Evolutionary conservation across 2,329 filamentous ascomycete species (phyloP), one percentile per base, ranked within the genome.

Genomic region (Venturia aucupariae): DNA sequence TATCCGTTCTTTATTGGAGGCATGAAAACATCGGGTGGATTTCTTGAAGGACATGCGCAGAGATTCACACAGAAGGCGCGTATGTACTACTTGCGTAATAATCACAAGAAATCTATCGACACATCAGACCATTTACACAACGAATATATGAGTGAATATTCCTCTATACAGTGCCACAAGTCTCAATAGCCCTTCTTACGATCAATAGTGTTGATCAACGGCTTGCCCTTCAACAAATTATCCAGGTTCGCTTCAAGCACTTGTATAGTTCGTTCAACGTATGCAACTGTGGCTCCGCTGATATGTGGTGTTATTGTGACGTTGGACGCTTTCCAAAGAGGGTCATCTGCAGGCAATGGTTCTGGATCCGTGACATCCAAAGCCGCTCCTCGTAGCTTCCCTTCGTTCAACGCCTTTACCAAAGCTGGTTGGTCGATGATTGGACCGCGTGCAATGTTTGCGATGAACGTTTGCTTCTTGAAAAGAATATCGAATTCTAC

Each of bases 361-460:
- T 93, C 90, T 0, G 90, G 90, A 66, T 92, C 89, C 1, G 89
- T 89, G 0, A 93, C 90, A 71, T 92, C 90, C 48, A 93, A 75
- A 1, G 89, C 89, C 0, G 90, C 90, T 38, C 90, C 90, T 3
- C 79, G 74, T 38, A 90, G 71, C 1, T 80, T 78, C 0, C 80
- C 81, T 0, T 78, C 78, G 48, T 83, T 75, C 13, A 92, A 75
- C 0, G 88, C 86, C 1, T 78, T 77, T 22, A 90, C 81, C 61
- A 93, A 72, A 1, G 84, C 87, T 2, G 81, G 75, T 67, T 86
- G 83, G 62, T 87, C 79, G 17, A 90, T 73, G 51, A 89, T 82
- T 41, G 77, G 77, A 0, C 87, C 90, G 1, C 90, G 82, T 0
- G 86, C 84, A 67, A 92, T 89, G 70, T 93, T 92, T 61, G 84